Evolutionary conservation across 345 rosid genomes (phyloP).

Genomic region (Streptanthus diversifolius): DNA sequence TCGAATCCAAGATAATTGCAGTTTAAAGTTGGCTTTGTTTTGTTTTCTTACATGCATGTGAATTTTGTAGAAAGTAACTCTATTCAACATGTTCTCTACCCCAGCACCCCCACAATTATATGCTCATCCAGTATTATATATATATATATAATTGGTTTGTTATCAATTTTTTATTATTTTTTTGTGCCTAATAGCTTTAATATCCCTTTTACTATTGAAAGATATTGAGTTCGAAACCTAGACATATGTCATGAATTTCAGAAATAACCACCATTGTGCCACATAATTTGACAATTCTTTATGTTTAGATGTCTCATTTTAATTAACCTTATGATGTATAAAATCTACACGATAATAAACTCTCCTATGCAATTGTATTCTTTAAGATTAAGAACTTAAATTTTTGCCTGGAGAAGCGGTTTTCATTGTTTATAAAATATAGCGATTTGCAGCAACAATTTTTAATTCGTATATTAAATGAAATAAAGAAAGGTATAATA

Average conservation of each 20-base stretch:
- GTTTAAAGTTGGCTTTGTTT: background rate
- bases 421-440: background rate
- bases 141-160: background rate
- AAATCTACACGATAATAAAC: background rate
- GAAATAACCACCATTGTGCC: too few species aligned
- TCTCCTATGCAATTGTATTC: background rate
- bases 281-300: too few species aligned
- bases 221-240: too few species aligned
- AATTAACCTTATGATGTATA: background rate
- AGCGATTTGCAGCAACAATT: background rate
- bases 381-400: background rate
- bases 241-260: too few species aligned
- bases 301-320: background rate
- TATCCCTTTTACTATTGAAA: too few species aligned
- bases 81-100: background rate
- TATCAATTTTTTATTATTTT: background rate
- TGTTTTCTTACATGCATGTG: background rate
- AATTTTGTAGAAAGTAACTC: background rate
- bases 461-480: background rate
- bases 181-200: too few species aligned
- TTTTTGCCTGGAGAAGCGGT: background rate
- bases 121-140: background rate
- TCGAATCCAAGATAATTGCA: background rate
- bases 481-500: slow-evolving; percentile 5
- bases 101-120: background rate